Evolutionary conservation across 305 asterid species (phyloP).

Genomic region (Solanum hybrid): DNA sequence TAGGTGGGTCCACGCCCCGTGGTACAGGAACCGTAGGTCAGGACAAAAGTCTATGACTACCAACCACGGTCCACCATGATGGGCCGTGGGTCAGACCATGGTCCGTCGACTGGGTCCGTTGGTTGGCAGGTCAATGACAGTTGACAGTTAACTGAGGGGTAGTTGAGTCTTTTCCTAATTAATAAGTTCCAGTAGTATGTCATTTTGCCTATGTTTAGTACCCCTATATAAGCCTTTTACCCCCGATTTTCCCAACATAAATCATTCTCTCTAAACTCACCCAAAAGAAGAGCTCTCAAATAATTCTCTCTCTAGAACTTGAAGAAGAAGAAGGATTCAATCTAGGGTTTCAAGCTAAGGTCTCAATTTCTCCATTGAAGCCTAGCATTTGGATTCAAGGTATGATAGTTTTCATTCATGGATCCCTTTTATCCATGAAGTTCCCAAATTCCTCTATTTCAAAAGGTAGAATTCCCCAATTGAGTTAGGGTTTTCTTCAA

Average conservation of each 20-base stretch:
- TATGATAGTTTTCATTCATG: neutral
- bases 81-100: neutral
- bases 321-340: neutral
- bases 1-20: neutral
- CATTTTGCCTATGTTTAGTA: neutral
- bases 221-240: neutral
- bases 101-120: neutral
- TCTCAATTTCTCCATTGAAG: neutral
- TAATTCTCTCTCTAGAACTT: neutral
- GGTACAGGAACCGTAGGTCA: neutral
- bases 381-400: neutral
- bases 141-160: neutral
- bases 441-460: neutral
- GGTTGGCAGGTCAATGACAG: neutral
- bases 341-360: neutral
- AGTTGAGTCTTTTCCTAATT: neutral
- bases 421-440: neutral
- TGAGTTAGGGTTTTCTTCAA: neutral
- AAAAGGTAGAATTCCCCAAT: neutral
- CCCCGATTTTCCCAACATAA: neutral
- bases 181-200: neutral
- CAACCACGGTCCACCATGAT: neutral
- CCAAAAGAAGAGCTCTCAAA: neutral
- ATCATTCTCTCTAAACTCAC: neutral
- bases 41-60: neutral